Evolutionary conservation across 495 filamentous ascomycete species (phyloP), one percentile per base, ranked within the genome.

Genomic region (Penicillium nucicola): DNA sequence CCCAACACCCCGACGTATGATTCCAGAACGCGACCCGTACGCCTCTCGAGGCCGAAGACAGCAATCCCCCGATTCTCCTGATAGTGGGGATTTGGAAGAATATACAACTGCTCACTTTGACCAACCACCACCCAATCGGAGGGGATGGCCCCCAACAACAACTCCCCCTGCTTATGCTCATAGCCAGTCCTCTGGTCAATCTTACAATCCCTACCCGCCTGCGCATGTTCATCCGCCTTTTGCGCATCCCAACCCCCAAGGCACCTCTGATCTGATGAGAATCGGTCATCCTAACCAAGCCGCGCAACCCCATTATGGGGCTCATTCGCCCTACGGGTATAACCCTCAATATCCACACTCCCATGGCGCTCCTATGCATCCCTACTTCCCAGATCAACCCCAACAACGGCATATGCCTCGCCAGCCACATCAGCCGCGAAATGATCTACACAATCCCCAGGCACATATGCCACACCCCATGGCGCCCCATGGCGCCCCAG

Each of bases 21-120:
- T 57, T 25, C 60, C 59, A 36, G 72, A 74, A 46, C 69, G 66
- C 31, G 68, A 65, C 37, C 60, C 63, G 17, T 70, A 65, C 46
- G 51, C 59, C 52, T 64, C 65, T 40, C 69, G 74, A 45, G 46
- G 66, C 41, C 76, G 74, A 50, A 73, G 74, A 49, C 83, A 65
- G 44, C 76, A 61, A 55, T 78, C 72, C 13, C 75, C 79, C 42
- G 74, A 78, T 17, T 73, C 74, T 15, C 70, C 77, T n/a, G 77
- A 72, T 56, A 82, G 77, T 46, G 71, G 65, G 56, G 79, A 78
- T 49, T 78, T 77, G n/a, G 69, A 82, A 15, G 79, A 80, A n/a
- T 76, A 68, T 53, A 58, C 61, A 2, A 50, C 45, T 43, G 2
- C 20, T 22, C 54, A 50, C 30, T 76, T 70, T 57, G 60, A 57